These are phyloP conservation scores for Laetiporus sulphureus DNA, from an alignment of 1,284 basidiomycete species.

Conservation along the genomic window DNA sequence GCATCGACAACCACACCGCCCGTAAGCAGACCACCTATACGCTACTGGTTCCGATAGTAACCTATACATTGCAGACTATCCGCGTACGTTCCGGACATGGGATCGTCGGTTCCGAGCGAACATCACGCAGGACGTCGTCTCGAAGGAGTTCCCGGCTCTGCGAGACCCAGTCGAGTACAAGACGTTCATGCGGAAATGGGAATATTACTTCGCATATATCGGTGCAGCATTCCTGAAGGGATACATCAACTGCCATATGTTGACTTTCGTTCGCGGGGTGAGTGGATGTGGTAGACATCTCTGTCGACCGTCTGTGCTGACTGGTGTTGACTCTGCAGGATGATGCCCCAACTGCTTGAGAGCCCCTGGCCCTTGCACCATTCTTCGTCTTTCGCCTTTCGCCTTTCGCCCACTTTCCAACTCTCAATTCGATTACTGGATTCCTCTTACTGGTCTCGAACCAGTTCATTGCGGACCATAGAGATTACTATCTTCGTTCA, in stretches of 20 bases:
- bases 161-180: slow-evolving; percentile 12
- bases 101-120: slow-evolving; percentile 24
- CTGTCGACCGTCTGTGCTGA: too few species aligned
- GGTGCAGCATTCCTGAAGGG: slow-evolving; percentile 22
- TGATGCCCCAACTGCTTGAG: too few species aligned
- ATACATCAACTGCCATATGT: slow-evolving; percentile 19
- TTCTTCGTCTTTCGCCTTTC: too few species aligned
- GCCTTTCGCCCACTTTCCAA: too few species aligned
- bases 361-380: too few species aligned
- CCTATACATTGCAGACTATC: slow-evolving; percentile 51
- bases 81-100: slow-evolving; percentile 83
- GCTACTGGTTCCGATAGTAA: background rate
- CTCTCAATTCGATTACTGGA: too few species aligned
- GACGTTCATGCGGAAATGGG: slow-evolving; percentile 25
- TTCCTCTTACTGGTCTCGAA: too few species aligned
- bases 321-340: too few species aligned
- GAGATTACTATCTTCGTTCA: too few species aligned
- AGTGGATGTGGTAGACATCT: too few species aligned
- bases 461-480: too few species aligned
- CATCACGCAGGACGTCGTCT: slow-evolving; percentile 8
- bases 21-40: slow-evolving; percentile 40
- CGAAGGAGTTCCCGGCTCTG: slow-evolving; percentile 11
- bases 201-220: slow-evolving; percentile 23
- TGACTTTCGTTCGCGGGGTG: slow-evolving; percentile 12
- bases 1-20: slow-evolving; percentile 82